A percentile compares a stretch with the other conserved stretches of the same genome.
These are phyloP conservation scores for Zygosaccharomyces lentus DNA, from an alignment of 805 yeast genomes.

Conservation along the genomic window DNA sequence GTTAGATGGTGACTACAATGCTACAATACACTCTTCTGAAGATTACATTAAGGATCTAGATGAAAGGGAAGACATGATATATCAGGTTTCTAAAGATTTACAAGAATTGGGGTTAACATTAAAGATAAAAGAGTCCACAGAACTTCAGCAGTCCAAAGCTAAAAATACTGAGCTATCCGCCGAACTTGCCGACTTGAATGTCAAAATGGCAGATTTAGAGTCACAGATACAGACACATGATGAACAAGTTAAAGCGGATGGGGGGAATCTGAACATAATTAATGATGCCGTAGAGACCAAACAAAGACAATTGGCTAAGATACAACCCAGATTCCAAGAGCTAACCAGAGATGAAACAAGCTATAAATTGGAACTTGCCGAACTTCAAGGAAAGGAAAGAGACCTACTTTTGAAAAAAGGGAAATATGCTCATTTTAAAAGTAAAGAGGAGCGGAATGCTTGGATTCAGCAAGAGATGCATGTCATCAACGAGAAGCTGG, in stretches of 20 bases:
- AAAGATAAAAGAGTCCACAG: constrained; percentile 49
- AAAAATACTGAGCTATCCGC: constrained; percentile 49
- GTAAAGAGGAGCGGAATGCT: constrained; percentile 54
- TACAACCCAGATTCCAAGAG: constrained; percentile 41
- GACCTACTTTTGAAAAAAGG: constrained; percentile 66
- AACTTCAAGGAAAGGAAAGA: constrained; percentile 51
- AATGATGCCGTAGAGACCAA: constrained; percentile 34
- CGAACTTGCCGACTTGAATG: constrained; percentile 46
- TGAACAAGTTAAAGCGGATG: constrained; percentile 32
- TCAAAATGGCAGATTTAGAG: constrained; percentile 43
- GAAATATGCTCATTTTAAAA: constrained; percentile 54
- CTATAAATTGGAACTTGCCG: constrained; percentile 39
- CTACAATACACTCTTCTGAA: constrained; percentile 49
- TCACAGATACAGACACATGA: constrained; percentile 33
- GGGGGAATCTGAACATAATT: constrained; percentile 26
- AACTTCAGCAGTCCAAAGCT: constrained; percentile 48
- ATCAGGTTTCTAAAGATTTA: constrained; percentile 44
- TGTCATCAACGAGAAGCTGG: constrained; percentile 30
- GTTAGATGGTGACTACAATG: constrained; percentile 54
- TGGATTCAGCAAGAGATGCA: constrained; percentile 60
- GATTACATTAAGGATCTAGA: constrained; percentile 53
- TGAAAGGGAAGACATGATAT: constrained; percentile 52
- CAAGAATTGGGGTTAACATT: constrained; percentile 44
- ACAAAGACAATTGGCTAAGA: constrained; percentile 36
- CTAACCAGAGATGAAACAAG: constrained; percentile 40